A percentile compares a stretch with the other conserved stretches of the same genome.
phyloP scores from a whole-genome alignment of 2,329 filamentous ascomycete species.

The Emergomyces orientalis region DNA sequence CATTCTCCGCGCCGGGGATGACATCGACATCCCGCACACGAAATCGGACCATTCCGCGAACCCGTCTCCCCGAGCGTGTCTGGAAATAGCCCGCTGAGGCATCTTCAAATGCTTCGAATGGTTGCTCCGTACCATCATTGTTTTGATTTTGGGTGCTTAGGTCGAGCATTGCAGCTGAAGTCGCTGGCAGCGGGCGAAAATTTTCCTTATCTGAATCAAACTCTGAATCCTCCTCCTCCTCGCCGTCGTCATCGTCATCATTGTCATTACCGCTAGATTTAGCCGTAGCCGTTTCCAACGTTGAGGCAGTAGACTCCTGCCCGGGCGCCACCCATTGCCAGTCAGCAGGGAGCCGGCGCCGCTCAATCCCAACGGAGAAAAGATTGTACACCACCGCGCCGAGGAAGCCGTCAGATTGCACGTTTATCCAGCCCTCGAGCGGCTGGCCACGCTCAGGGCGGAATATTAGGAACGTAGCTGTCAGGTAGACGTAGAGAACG shows the following conservation, averaged over 20 bases:
- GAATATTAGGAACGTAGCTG: conserved; percentile 77
- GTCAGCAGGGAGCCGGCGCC: conserved; percentile 59
- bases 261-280: conserved; percentile 6
- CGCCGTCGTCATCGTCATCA: conserved; percentile 19
- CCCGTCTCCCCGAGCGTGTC: conserved; percentile 57
- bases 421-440: conserved; percentile 71
- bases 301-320: conserved; percentile 21
- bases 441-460: conserved; percentile 62
- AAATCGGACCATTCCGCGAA: conserved; percentile 65
- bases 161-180: conserved; percentile 8
- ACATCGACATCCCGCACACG: conserved; percentile 73
- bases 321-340: conserved; percentile 70
- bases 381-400: conserved; percentile 83
- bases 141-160: conserved; percentile 16
- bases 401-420: conserved; percentile 82
- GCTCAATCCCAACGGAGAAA: conserved; percentile 83
- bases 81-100: conserved; percentile 62
- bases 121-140: conserved; percentile 24
- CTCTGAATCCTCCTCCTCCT: conserved; percentile 21
- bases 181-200: conserved; percentile 30
- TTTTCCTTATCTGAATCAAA: conserved; percentile 33
- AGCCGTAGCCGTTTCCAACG: not conserved
- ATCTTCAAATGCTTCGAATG: conserved; percentile 41
- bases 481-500: conserved; percentile 79
- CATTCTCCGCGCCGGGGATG: conserved; percentile 58